Conservation (phyloP, 129 eudicot species). For the Flaveria robusta region DNA sequence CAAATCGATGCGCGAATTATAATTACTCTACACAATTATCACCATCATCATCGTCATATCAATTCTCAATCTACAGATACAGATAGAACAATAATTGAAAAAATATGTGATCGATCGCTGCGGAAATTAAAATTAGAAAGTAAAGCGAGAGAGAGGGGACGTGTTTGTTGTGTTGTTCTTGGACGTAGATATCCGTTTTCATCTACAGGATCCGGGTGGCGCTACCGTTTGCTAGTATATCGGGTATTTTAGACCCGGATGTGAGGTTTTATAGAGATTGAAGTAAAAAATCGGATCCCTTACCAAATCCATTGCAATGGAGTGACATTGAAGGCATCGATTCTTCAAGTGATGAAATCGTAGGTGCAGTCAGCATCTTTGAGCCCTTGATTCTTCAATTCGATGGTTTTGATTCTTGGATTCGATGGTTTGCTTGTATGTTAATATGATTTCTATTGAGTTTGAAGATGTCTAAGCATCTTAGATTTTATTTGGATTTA, state of each 20-base stretch:
- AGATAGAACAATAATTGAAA: constrained; percentile 25
- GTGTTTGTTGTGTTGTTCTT: constrained; percentile 29
- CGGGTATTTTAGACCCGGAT: background rate
- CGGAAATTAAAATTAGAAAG: constrained; percentile 14
- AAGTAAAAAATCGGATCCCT: too few species aligned
- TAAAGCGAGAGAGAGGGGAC: background rate
- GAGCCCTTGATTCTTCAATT: too few species aligned
- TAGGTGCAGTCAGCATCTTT: too few species aligned
- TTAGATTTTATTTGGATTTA: too few species aligned
- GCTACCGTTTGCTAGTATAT: background rate
- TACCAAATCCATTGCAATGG: too few species aligned
- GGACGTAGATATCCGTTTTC: constrained; percentile 33
- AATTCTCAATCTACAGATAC: constrained; percentile 10
- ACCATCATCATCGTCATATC: background rate
- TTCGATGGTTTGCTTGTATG: too few species aligned
- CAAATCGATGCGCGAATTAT: constrained; percentile 8
- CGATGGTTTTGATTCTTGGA: too few species aligned
- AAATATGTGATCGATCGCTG: constrained; percentile 33
- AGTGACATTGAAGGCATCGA: too few species aligned
- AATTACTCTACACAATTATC: background rate
- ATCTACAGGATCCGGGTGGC: constrained; percentile 23
- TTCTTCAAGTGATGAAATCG: too few species aligned
- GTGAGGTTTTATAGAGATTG: too few species aligned
- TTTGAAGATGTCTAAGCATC: too few species aligned
- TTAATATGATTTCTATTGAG: too few species aligned